Evolutionary conservation across 2,329 filamentous ascomycete species (phyloP).

Genomic region (Colletotrichum scovillei): DNA sequence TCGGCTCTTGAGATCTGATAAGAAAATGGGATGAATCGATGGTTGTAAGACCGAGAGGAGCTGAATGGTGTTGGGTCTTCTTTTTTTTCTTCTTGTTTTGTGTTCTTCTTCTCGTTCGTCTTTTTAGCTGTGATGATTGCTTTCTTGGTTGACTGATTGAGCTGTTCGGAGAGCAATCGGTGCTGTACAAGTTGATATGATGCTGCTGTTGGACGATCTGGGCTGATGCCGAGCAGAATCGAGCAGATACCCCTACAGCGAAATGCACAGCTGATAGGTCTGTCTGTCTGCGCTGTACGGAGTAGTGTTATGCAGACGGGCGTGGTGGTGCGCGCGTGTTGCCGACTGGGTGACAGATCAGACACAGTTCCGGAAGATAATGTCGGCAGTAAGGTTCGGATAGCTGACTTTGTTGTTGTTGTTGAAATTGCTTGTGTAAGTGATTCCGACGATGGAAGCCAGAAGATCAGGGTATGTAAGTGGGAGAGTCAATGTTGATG

Average conservation of each 20-base stretch:
- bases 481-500: neutral
- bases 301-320: neutral
- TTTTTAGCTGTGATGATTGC: too few relatives aligned
- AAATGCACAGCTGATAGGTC: conserved; percentile 26
- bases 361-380: neutral
- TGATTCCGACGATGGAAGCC: neutral
- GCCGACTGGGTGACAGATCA: neutral
- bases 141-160: too few relatives aligned
- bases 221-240: conserved; percentile 22
- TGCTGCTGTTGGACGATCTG: neutral
- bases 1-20: conserved; percentile 19
- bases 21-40: neutral
- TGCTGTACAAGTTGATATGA: neutral
- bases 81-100: too few relatives aligned
- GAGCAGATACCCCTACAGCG: conserved; percentile 1
- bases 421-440: neutral
- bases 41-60: too few relatives aligned
- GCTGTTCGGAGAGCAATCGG: neutral
- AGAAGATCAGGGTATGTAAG: neutral
- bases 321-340: neutral
- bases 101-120: too few relatives aligned
- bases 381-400: neutral
- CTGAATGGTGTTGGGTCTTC: neutral
- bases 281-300: neutral
- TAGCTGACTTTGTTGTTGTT: neutral